Evolutionary conservation across 176 grass and related monocot species (phyloP).

Genomic region (Eleusine indica): DNA sequence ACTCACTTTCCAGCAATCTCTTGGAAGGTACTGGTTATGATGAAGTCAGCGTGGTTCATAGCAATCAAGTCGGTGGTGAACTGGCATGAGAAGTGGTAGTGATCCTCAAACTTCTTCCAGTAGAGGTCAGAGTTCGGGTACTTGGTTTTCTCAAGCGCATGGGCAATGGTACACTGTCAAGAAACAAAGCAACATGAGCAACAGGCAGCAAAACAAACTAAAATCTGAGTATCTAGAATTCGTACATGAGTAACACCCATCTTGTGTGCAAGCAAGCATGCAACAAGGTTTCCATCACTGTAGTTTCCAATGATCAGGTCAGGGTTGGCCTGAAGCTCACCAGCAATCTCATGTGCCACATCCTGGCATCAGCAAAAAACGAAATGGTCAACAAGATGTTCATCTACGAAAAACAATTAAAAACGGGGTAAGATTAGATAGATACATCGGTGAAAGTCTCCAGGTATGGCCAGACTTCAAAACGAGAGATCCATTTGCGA

Average conservation of each 20-base stretch:
- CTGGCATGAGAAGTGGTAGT: constrained; percentile 99
- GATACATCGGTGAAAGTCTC: constrained; percentile 94
- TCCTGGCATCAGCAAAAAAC: constrained; percentile 56
- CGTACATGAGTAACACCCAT: constrained; percentile 90
- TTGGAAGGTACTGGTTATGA: constrained; percentile 98
- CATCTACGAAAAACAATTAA: neutral
- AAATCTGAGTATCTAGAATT: neutral
- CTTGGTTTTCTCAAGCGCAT: constrained; percentile 99
- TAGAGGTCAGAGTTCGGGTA: constrained; percentile 99
- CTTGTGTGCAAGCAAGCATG: constrained; percentile 90
- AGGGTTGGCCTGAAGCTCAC: constrained; percentile 90
- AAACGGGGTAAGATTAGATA: neutral
- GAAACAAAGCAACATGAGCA: constrained; percentile 34
- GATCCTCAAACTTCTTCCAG: constrained; percentile 99
- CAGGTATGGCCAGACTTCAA: constrained; percentile 99
- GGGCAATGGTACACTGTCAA: constrained; percentile 91
- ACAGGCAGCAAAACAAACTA: neutral
- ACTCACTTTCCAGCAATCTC: constrained; percentile 99
- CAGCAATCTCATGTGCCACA: constrained; percentile 89
- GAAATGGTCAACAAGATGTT: constrained; percentile 17
- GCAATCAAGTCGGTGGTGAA: constrained; percentile 97
- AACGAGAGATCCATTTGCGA: constrained; percentile 99
- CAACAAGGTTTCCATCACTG: constrained; percentile 99
- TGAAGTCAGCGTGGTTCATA: constrained; percentile 99
- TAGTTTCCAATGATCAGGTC: constrained; percentile 99